Evolutionary conservation across 305 asterid genomes (phyloP).

Genomic region (Caryopteris hybrid): DNA sequence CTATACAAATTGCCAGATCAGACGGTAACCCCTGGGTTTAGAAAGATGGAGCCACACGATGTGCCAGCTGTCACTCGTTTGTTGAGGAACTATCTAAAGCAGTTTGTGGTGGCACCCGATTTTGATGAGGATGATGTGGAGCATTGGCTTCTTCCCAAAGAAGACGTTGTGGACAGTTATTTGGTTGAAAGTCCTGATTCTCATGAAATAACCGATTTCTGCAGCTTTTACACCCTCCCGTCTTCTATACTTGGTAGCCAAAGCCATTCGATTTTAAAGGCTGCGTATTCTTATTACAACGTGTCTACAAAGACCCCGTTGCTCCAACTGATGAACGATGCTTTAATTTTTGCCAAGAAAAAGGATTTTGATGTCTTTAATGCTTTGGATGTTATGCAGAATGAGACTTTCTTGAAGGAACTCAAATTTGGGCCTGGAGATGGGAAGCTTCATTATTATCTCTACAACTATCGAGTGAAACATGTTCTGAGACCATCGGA

Average conservation of each 20-base stretch:
- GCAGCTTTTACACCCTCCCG: constrained; percentile 61
- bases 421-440: constrained; percentile 65
- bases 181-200: constrained; percentile 58
- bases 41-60: constrained; percentile 58
- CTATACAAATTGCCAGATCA: constrained; percentile 51
- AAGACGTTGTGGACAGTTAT: constrained; percentile 52
- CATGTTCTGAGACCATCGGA: constrained; percentile 53
- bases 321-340: constrained; percentile 62
- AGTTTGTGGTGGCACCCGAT: constrained; percentile 49
- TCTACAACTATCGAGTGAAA: constrained; percentile 55
- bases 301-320: constrained; percentile 62
- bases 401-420: constrained; percentile 59
- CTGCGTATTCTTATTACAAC: constrained; percentile 56
- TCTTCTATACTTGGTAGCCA: constrained; percentile 59
- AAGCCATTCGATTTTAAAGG: constrained; percentile 44
- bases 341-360: constrained; percentile 55
- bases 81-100: constrained; percentile 51
- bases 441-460: constrained; percentile 64
- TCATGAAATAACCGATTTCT: constrained; percentile 61
- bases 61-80: constrained; percentile 59
- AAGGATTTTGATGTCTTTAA: constrained; percentile 59
- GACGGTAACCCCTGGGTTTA: constrained; percentile 53
- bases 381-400: constrained; percentile 66
- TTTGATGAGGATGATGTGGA: constrained; percentile 60
- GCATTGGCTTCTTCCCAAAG: constrained; percentile 62